Conservation (phyloP, 768 basidiomycete genomes). For the Trichaptum fuscoviolaceum region DNA sequence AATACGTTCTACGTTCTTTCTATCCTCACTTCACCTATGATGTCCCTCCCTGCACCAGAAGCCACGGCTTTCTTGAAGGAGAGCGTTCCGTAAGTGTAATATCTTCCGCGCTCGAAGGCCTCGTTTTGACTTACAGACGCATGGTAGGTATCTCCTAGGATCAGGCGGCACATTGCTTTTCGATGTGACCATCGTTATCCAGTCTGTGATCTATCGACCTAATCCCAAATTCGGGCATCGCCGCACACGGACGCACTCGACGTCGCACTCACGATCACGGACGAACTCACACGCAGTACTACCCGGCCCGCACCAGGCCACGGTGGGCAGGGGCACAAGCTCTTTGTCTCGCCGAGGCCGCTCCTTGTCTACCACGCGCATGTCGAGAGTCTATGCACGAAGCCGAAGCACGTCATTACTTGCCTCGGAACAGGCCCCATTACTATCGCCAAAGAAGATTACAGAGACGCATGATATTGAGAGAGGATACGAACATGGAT, state of each 20-base stretch:
- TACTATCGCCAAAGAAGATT: background rate
- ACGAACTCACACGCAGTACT: background rate
- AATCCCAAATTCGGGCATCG: background rate
- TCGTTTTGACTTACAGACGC: background rate
- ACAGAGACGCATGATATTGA: background rate
- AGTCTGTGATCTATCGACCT: constrained; percentile 73
- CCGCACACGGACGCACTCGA: background rate
- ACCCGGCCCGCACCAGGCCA: background rate
- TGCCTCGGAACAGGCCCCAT: background rate
- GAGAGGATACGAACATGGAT: background rate
- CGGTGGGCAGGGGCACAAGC: background rate
- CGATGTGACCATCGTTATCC: constrained; percentile 86
- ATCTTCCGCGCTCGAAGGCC: background rate
- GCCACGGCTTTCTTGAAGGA: constrained; percentile 68
- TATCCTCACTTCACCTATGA: constrained; percentile 72
- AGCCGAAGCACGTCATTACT: background rate
- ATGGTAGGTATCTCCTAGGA: constrained; percentile 79
- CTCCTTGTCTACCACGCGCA: background rate
- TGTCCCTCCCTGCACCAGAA: constrained; percentile 50
- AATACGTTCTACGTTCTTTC: constrained; percentile 92
- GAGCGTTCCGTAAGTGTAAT: constrained; percentile 70
- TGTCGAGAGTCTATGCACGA: background rate
- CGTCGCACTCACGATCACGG: background rate
- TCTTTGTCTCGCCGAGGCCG: background rate
- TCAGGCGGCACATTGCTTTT: constrained; percentile 91